Evolutionary conservation across 164 flowering plant species (phyloP).

Genomic region (Macadamia integrifolia): DNA sequence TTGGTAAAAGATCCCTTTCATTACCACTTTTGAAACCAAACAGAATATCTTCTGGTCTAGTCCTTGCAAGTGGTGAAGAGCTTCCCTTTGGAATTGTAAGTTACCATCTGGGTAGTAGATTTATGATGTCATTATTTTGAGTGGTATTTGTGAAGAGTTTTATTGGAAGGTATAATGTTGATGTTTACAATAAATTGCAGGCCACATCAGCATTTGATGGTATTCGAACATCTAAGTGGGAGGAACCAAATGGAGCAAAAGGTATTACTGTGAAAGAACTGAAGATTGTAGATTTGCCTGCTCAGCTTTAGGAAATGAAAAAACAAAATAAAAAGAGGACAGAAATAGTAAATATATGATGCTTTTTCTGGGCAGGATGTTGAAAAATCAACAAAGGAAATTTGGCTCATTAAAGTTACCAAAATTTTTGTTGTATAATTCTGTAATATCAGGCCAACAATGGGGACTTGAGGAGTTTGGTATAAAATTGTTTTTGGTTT

Average conservation of each 20-base stretch:
- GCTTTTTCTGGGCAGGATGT: not conserved
- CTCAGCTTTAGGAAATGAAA: not conserved
- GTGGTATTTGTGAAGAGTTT: not conserved
- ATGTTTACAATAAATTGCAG: slow-evolving; percentile 30
- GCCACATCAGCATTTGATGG: slow-evolving; percentile 95
- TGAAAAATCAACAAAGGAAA: too few species aligned
- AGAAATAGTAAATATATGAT: not conserved
- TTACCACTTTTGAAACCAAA: slow-evolving; percentile 60
- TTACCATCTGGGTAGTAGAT: slow-evolving; percentile 8
- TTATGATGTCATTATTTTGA: not conserved
- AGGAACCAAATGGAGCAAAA: slow-evolving; percentile 94
- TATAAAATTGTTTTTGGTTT: too few species aligned
- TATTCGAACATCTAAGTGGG: slow-evolving; percentile 70
- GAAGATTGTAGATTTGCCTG: not conserved
- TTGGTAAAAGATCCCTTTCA: slow-evolving; percentile 38
- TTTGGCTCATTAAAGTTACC: too few species aligned
- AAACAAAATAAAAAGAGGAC: not conserved
- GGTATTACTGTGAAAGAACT: slow-evolving; percentile 36
- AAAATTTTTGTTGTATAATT: too few species aligned
- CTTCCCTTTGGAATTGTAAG: slow-evolving; percentile 93
- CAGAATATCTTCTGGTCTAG: slow-evolving; percentile 78
- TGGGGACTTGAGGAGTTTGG: too few species aligned
- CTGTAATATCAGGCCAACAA: too few species aligned
- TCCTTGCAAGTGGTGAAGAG: slow-evolving; percentile 92
- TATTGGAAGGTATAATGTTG: not conserved